These are phyloP conservation scores for Gilbertella persicaria DNA, from an alignment of 371 early-diverging fungal species.

Conservation along the genomic window DNA sequence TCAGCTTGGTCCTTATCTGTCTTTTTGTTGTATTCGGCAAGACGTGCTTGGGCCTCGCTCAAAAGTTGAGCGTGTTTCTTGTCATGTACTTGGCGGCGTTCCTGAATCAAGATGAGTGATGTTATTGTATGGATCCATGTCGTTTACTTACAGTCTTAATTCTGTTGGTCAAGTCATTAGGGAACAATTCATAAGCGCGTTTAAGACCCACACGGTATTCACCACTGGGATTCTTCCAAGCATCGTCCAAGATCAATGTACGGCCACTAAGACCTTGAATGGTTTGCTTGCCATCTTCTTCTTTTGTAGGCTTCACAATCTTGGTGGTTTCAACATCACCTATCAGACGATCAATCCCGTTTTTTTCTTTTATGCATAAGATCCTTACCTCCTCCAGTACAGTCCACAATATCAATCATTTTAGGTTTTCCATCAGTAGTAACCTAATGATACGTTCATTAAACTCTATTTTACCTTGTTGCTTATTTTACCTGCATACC, in stretches of 20 bases:
- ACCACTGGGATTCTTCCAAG: slow-evolving; percentile 79
- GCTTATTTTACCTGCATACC: slow-evolving; percentile 76
- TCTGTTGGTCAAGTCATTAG: slow-evolving; percentile 56
- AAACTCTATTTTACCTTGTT: background rate
- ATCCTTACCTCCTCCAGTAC: slow-evolving; percentile 74
- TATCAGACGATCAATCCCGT: slow-evolving; percentile 1
- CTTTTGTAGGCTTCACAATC: slow-evolving; percentile 54
- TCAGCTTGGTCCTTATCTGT: slow-evolving; percentile 33
- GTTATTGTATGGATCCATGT: too few species aligned
- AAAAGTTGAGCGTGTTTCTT: slow-evolving; percentile 66
- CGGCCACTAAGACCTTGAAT: slow-evolving; percentile 80
- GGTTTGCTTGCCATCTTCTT: slow-evolving; percentile 43
- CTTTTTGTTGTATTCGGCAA: slow-evolving; percentile 51
- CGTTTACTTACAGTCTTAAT: slow-evolving; percentile 57
- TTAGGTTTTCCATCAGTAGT: slow-evolving; percentile 91
- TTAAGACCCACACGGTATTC: slow-evolving; percentile 87
- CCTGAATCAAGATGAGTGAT: slow-evolving; percentile 38
- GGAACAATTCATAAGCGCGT: slow-evolving; percentile 78
- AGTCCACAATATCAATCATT: slow-evolving; percentile 90
- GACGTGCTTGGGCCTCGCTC: slow-evolving; percentile 61
- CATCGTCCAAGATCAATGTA: slow-evolving; percentile 65
- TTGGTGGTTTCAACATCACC: slow-evolving; percentile 76
- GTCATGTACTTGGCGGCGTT: slow-evolving; percentile 66
- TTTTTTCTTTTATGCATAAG: background rate
- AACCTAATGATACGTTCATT: slow-evolving; percentile 30